Base-by-base conservation (phyloP, 2,329 filamentous ascomycete species). In the Amauroascus niger region DNA sequence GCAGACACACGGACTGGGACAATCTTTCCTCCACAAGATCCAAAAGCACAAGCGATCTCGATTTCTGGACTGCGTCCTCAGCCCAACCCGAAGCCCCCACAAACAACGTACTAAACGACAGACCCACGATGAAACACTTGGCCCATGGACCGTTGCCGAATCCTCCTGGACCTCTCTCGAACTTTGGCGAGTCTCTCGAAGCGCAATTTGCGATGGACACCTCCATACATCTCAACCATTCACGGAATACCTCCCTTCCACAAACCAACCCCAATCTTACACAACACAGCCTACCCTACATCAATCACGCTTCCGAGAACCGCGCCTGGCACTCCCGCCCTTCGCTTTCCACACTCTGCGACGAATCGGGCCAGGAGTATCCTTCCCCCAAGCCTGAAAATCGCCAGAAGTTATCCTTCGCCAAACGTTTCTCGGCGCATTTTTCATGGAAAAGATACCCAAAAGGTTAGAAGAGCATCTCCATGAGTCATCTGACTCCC, bases 401-500 rank as follows among this genome's bases (percentile, higher is more conserved):
- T 1, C 35, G 26, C 9, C 13, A 18, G 16, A 18, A 18, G 20
- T n/a, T 20, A 1, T 48, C 45, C 14, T 50, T 50, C 26, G 24
- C 37, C 2, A 50, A 50, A 32, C 20, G 48, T 3, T 41, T 50
- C 24, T 33, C 33, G 9, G 32, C 48, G 3, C 48, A 50, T 8
- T 50, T 50, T 40, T 50, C 48, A 6, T 50, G 48, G 48, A 50
- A 41, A 16, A 50, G n/a, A 24, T 50, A 50, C 16, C 30, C 48
- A 20, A 41, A 30, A 14, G 48, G 35, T 11, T 41, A 40, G 30
- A 6, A 2, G 37, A 24, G 6, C 3, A 39, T 14, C 41, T 26
- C 28, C 8, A 14, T 14, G 7, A 13, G 22, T n/a, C 3, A n/a
- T 14, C 41, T 22, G 18, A 5, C 14, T 43, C 6, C 22, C 22